These are phyloP conservation scores for Boletus sp. DNA, from an alignment of 768 basidiomycete species.

Conservation along the genomic window DNA sequence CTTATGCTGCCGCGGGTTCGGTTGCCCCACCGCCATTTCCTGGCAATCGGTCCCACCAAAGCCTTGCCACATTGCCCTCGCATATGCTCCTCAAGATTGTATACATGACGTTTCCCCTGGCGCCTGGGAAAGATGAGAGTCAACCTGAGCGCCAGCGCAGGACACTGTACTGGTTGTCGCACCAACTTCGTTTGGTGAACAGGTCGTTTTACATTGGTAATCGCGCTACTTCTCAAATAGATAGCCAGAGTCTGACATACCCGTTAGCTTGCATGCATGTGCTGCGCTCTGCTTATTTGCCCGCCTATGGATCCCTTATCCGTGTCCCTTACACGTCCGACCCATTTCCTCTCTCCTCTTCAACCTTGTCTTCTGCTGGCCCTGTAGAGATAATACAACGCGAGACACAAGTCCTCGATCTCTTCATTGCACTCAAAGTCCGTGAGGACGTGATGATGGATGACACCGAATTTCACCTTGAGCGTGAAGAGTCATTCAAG, in stretches of 20 bases:
- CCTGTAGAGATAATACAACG: slow-evolving; percentile 53
- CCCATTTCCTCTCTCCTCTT: slow-evolving; percentile 59
- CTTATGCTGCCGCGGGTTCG: slow-evolving; percentile 29
- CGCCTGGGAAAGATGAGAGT: slow-evolving; percentile 37
- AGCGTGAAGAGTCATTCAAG: slow-evolving; percentile 70
- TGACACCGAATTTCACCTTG: slow-evolving; percentile 70
- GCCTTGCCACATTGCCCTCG: slow-evolving; percentile 44
- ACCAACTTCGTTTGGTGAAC: slow-evolving; percentile 61
- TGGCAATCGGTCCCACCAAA: slow-evolving; percentile 9
- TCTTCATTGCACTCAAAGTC: slow-evolving; percentile 76
- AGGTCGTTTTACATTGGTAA: slow-evolving; percentile 64
- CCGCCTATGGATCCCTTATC: slow-evolving; percentile 59
- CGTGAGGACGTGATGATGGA: slow-evolving; percentile 76
- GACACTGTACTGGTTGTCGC: slow-evolving; percentile 69
- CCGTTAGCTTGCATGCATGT: slow-evolving; percentile 72
- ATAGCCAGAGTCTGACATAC: neutral
- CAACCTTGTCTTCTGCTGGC: slow-evolving; percentile 19
- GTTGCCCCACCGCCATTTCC: slow-evolving; percentile 37
- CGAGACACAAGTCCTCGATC: slow-evolving; percentile 72
- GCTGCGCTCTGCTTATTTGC: slow-evolving; percentile 70
- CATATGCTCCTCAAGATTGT: slow-evolving; percentile 70
- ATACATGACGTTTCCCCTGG: slow-evolving; percentile 57
- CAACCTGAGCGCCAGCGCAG: slow-evolving; percentile 54
- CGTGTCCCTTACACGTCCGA: slow-evolving; percentile 71
- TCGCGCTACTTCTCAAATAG: neutral